phyloP scores from a whole-genome alignment of 179 eudicot genomes.

The Vitellaria paradoxa region DNA sequence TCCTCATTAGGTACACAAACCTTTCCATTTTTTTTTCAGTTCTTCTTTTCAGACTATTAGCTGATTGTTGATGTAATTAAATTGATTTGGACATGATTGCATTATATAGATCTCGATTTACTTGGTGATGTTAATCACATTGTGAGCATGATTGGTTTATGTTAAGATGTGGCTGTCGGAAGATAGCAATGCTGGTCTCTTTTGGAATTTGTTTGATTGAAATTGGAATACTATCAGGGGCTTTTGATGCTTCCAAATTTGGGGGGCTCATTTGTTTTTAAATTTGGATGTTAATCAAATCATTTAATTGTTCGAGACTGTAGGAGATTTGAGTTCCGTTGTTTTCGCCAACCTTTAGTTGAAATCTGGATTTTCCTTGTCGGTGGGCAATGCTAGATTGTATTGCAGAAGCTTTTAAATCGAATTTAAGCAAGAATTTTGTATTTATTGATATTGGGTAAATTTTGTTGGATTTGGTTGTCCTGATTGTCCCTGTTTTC shows the following conservation, averaged over 20 bases:
- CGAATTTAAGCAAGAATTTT: neutral
- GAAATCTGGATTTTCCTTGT: neutral
- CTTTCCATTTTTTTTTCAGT: neutral
- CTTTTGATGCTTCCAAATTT: neutral
- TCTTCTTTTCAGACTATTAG: neutral
- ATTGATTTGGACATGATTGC: conserved; percentile 9
- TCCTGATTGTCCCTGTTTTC: neutral
- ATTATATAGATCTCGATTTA: neutral
- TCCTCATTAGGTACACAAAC: conserved; percentile 34
- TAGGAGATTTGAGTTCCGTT: no score
- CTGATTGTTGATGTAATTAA: neutral
- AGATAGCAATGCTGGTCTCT: neutral
- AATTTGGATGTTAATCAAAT: no score
- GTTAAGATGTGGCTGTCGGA: neutral
- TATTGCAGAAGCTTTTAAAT: neutral
- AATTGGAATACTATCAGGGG: neutral
- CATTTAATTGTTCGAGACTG: no score
- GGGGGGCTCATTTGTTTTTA: no score
- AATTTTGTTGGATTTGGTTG: neutral
- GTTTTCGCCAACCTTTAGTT: no score
- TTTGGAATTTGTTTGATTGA: neutral
- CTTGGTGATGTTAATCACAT: neutral
- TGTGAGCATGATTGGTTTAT: neutral
- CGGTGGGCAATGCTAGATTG: neutral
- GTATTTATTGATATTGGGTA: neutral